Base-by-base conservation (phyloP, 1,284 basidiomycete species). In the Apiotrichum brassicae region DNA sequence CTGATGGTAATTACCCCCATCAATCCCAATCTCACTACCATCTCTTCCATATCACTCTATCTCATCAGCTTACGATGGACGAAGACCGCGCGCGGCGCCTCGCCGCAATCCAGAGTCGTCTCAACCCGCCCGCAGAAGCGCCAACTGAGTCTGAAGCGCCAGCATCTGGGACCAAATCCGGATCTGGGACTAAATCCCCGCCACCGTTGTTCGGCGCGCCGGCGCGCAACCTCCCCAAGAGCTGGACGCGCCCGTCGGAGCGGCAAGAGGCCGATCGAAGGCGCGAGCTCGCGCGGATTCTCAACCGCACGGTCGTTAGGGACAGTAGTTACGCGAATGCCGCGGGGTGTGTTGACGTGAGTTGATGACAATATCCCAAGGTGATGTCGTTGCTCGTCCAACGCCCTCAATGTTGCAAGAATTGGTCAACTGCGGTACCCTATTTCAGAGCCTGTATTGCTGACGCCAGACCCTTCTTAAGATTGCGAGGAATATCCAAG, bases 331-430 rank as follows among this genome's bases (percentile, higher is more conserved):
- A 72, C 38, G 53, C 49, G 25, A 48, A 62, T 50, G 60, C 59
- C 24, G 62, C 59, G 7, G 60, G 50, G 4, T 63, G 65, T 54
- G 66, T 70, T 6, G 68, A 71, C 59, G 71, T 72, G 60, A 59
- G 25, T 7, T 8, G 23, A 14, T 4, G 37, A 12, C 12, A 38
- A n/a, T n/a, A n/a, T n/a, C n/a, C n/a, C n/a, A n/a, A n/a, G n/a
- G n/a, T n/a, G n/a, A n/a, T n/a, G n/a, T n/a, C n/a, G n/a, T n/a
- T n/a, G n/a, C n/a, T n/a, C n/a, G n/a, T n/a, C n/a, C n/a, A n/a
- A n/a, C n/a, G n/a, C n/a, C n/a, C n/a, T n/a, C n/a, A n/a, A n/a
- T n/a, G n/a, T n/a, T n/a, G n/a, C n/a, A n/a, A n/a, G n/a, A n/a
- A n/a, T n/a, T n/a, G n/a, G n/a, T n/a, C n/a, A n/a, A n/a, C n/a